Evolutionary conservation across 345 rosid species (phyloP), one percentile per base, ranked within the genome.

Genomic region (Murraya paniculata): DNA sequence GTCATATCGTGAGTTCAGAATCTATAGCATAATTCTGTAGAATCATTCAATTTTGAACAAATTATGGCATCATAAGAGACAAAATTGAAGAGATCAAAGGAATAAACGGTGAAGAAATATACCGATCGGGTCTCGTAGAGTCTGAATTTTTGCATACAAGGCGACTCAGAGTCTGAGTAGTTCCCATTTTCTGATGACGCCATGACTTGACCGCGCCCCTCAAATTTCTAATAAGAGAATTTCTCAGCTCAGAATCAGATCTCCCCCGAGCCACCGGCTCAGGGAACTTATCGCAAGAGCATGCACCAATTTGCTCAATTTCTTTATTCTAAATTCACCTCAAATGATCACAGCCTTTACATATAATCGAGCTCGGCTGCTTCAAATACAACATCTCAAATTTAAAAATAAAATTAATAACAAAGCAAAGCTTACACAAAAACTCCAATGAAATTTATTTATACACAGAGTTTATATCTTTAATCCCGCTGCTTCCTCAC

Each of bases 91-190:
- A 78, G 77, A 83, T 77, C 79, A 64, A 48, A 75, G 16, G 4
- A 81, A 38, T 66, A 35, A 57, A 33, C 2, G 22, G n/a, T 57
- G 21, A 68, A 28, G 33, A 16, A 30, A 50, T 13, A 48, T 82
- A 92, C 97, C 94, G 93, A 88, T 88, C 79, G 90, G 78, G 97
- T 92, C 85, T 92, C 90, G 58, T 92, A 92, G 50, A 92, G 97
- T 85, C 89, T 84, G 88, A 92, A 92, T 74, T 87, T 90, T 82
- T 90, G 91, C 90, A 89, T 81, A 82, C 82, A 86, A 56, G 78
- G 68, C 31, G 73, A 72, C 62, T 61, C 84, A 66, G 79, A 65
- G 65, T 61, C 84, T 45, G 77, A 65, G 41, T 64, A 64, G 61
- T 59, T 64, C 67, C 24, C 81, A 48, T 78, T 77, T 45, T 75